These are phyloP conservation scores for Chaetomium cochliodes DNA, from an alignment of 495 filamentous ascomycete genomes.

Conservation along the genomic window DNA sequence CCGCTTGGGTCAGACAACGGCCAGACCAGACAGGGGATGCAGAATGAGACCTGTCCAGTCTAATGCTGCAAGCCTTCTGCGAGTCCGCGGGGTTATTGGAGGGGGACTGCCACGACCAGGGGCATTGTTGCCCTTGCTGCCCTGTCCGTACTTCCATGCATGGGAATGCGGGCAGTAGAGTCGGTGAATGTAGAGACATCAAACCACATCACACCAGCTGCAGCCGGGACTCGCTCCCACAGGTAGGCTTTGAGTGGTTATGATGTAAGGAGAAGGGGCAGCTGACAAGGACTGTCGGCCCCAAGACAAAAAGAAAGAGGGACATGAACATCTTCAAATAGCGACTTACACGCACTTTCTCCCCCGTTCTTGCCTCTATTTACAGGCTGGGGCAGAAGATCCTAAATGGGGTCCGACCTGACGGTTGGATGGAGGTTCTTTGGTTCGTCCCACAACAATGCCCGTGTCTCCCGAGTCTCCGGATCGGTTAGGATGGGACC, in stretches of 20 bases:
- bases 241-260: not conserved
- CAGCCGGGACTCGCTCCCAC: conserved; percentile 2
- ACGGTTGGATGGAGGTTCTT: not conserved
- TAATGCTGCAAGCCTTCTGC: conserved; percentile 7
- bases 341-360: conserved; percentile 2
- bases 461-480: not conserved
- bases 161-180: conserved; percentile 21
- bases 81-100: conserved; percentile 14
- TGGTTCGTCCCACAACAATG: not conserved
- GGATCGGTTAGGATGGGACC: not conserved
- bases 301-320: not conserved
- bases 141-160: conserved; percentile 7
- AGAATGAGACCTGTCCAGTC: not conserved
- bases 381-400: conserved; percentile 9
- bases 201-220: conserved; percentile 19
- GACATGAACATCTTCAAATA: not conserved
- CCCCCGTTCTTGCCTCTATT: not conserved
- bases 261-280: not conserved
- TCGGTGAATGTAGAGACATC: conserved; percentile 23
- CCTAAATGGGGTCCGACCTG: not conserved
- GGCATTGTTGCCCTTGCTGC: not conserved
- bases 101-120: conserved; percentile 6
- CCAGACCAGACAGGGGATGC: not conserved
- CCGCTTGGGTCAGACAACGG: conserved; percentile 9
- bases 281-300: not conserved